Percentiles rank a stretch among this genome's conserved stretches.
Conservation (phyloP, 164 flowering plant species). For the Malania oleifera region DNA sequence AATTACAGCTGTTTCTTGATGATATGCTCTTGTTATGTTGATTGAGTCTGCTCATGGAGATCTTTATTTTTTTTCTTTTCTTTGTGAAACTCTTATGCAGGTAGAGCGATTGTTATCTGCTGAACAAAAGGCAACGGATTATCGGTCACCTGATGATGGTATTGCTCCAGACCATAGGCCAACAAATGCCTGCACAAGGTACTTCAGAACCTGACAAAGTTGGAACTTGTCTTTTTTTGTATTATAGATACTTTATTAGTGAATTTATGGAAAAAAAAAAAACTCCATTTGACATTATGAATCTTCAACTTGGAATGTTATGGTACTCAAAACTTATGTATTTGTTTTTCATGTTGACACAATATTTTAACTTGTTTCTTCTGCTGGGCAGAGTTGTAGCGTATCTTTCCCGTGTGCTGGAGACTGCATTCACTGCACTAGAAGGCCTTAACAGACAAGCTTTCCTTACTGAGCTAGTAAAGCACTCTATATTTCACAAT, state of each 20-base stretch:
- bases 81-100: slow-evolving; percentile 30
- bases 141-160: slow-evolving; percentile 92
- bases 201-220: slow-evolving; percentile 3
- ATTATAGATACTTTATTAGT: too few species aligned
- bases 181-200: slow-evolving; percentile 97
- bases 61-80: neutral
- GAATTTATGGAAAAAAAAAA: neutral
- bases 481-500: slow-evolving; percentile 3
- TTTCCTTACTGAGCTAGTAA: slow-evolving; percentile 93
- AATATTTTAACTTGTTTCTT: slow-evolving; percentile 5
- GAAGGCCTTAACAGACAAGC: slow-evolving; percentile 98
- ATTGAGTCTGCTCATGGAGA: too few species aligned
- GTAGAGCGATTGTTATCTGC: slow-evolving; percentile 88
- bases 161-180: slow-evolving; percentile 95
- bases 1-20: too few species aligned
- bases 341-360: neutral
- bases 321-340: neutral
- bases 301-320: neutral
- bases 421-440: slow-evolving; percentile 87
- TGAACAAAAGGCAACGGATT: slow-evolving; percentile 91
- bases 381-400: slow-evolving; percentile 74
- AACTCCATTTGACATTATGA: neutral
- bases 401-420: slow-evolving; percentile 94
- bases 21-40: too few species aligned
- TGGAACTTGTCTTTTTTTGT: neutral